Conservation (phyloP, 441 rosid species). For the Mallotus repandus region DNA sequence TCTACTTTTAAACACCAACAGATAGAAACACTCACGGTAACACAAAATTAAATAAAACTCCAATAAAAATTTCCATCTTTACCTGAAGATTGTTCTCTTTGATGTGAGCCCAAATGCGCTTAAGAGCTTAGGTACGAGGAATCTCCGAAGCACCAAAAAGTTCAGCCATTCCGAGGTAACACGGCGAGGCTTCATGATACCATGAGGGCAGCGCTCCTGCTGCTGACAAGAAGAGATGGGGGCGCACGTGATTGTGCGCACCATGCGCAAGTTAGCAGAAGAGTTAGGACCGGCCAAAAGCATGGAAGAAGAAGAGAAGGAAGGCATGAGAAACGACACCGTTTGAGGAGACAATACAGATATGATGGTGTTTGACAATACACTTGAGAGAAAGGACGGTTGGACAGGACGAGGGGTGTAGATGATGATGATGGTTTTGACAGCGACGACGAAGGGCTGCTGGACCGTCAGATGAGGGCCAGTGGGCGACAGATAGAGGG, state of each 20-base stretch:
- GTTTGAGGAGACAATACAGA: slow-evolving; percentile 33
- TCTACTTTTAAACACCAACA: too few species aligned
- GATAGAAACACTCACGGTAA: too few species aligned
- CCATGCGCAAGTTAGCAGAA: slow-evolving; percentile 32
- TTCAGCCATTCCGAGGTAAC: slow-evolving; percentile 83
- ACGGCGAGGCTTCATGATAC: slow-evolving; percentile 80
- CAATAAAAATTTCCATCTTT: not conserved
- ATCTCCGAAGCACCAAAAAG: slow-evolving; percentile 74
- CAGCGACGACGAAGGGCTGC: too few species aligned
- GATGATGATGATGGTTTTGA: too few species aligned
- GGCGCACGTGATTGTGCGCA: slow-evolving; percentile 45
- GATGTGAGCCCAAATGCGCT: slow-evolving; percentile 83
- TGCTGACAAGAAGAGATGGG: slow-evolving; percentile 49
- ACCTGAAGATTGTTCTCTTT: slow-evolving; percentile 90
- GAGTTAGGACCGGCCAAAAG: not conserved
- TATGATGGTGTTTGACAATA: too few species aligned
- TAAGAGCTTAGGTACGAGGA: slow-evolving; percentile 81
- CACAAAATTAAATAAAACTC: not conserved
- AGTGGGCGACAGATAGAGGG: too few species aligned
- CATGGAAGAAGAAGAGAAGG: slow-evolving; percentile 18
- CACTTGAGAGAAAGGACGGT: too few species aligned
- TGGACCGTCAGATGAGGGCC: too few species aligned
- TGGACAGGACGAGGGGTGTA: too few species aligned
- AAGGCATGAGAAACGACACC: slow-evolving; percentile 29
- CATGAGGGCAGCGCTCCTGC: slow-evolving; percentile 56